Conservation (phyloP, 2,329 filamentous ascomycete genomes). For the Alternaria arborescens region DNA sequence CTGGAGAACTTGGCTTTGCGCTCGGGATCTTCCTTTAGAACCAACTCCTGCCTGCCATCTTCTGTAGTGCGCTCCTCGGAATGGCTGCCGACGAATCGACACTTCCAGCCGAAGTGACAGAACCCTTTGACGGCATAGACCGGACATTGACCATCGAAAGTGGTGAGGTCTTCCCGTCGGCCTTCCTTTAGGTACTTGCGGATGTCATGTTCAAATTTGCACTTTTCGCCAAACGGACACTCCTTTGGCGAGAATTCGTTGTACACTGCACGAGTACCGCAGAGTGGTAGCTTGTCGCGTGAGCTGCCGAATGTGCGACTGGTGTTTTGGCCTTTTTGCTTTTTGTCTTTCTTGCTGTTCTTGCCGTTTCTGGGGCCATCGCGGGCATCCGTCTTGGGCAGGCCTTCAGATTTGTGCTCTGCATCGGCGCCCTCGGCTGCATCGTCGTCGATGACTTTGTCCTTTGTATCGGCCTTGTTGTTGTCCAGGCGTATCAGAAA, state of each 20-base stretch:
- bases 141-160: constrained; percentile 80
- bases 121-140: constrained; percentile 78
- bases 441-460: constrained; percentile 60
- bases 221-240: constrained; percentile 81
- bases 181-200: constrained; percentile 84
- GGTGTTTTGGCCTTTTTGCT: constrained; percentile 80
- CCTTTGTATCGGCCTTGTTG: constrained; percentile 34
- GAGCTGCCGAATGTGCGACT: constrained; percentile 82
- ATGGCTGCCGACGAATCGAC: constrained; percentile 87
- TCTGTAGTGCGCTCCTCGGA: constrained; percentile 79
- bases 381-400: constrained; percentile 46
- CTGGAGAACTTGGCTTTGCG: constrained; percentile 59
- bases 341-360: constrained; percentile 67
- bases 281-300: constrained; percentile 78
- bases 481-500: constrained; percentile 44
- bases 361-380: constrained; percentile 55
- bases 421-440: constrained; percentile 65
- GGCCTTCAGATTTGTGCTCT: constrained; percentile 43
- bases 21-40: constrained; percentile 69
- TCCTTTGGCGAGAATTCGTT: constrained; percentile 81
- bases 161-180: constrained; percentile 79
- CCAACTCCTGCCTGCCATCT: constrained; percentile 83
- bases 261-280: constrained; percentile 73
- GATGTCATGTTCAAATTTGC: constrained; percentile 83
- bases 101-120: constrained; percentile 91